Conservation (phyloP, 1,139 yeast species). For the Debaryomyces coudertii region DNA sequence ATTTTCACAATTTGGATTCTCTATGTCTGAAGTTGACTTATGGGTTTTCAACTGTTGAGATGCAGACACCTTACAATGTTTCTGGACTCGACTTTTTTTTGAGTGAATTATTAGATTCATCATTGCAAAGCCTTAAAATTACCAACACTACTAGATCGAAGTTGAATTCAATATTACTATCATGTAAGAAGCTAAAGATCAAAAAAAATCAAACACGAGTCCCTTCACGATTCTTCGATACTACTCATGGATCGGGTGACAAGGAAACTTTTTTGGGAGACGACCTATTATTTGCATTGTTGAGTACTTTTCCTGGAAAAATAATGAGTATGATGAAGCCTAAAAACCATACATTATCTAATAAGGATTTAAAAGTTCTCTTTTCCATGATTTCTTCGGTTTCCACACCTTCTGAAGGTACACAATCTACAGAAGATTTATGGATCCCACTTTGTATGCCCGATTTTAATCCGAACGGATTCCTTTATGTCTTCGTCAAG, state of each 20-base stretch:
- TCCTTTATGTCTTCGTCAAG: constrained; percentile 77
- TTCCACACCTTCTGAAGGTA: constrained; percentile 20
- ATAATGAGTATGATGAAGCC: constrained; percentile 40
- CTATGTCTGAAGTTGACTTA: constrained; percentile 58
- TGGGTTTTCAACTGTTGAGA: constrained; percentile 24
- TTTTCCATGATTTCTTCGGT: constrained; percentile 32
- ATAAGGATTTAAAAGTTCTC: constrained; percentile 36
- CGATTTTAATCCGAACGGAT: constrained; percentile 84
- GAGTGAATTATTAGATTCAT: constrained; percentile 30
- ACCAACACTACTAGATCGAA: constrained; percentile 39
- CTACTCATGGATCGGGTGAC: constrained; percentile 14
- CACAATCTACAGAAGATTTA: constrained; percentile 58
- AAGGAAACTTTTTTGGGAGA: constrained; percentile 21
- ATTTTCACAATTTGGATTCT: constrained; percentile 64
- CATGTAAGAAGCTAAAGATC: constrained; percentile 26
- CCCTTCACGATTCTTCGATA: constrained; percentile 13
- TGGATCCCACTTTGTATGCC: constrained; percentile 97
- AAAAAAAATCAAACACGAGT: constrained; percentile 11
- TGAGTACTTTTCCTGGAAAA: constrained; percentile 27
- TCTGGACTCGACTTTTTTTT: constrained; percentile 31
- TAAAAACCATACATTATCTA: constrained; percentile 34
- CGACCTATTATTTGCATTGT: constrained; percentile 41
- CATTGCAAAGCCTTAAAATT: constrained; percentile 36
- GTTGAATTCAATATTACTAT: constrained; percentile 31
- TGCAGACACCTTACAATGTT: constrained; percentile 7